Conservation (phyloP, 805 yeast genomes). For the Candida nitratophila region DNA sequence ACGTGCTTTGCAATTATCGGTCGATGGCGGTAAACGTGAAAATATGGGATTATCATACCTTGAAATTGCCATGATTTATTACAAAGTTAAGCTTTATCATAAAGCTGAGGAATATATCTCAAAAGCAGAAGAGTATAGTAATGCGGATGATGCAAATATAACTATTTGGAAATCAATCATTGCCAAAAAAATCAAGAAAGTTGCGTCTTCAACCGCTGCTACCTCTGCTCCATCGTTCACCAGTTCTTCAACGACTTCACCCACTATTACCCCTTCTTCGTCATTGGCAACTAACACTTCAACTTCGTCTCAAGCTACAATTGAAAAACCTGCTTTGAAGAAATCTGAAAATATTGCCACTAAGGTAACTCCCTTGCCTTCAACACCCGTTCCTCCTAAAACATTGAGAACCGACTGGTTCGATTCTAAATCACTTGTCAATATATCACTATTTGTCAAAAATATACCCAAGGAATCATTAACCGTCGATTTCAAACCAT, state of each 20-base stretch:
- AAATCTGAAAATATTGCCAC: too few relatives aligned
- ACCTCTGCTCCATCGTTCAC: too few relatives aligned
- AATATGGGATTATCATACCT: slow-evolving; percentile 43
- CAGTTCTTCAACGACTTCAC: too few relatives aligned
- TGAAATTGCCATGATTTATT: slow-evolving; percentile 41
- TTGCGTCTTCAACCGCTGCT: too few relatives aligned
- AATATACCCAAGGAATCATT: slow-evolving; percentile 46
- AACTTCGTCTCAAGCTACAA: too few relatives aligned
- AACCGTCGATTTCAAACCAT: slow-evolving; percentile 30
- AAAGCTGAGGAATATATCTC: slow-evolving; percentile 35
- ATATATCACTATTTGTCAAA: slow-evolving; percentile 66
- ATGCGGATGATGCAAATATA: slow-evolving; percentile 35
- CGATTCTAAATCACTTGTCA: slow-evolving; percentile 52
- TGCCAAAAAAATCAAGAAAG: slow-evolving; percentile 22
- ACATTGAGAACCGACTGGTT: slow-evolving; percentile 58
- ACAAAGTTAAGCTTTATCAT: slow-evolving; percentile 33
- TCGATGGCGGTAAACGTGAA: slow-evolving; percentile 35
- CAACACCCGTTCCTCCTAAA: too few relatives aligned
- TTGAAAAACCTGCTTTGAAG: too few relatives aligned
- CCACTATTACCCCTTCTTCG: too few relatives aligned
- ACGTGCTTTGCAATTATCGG: slow-evolving; percentile 24
- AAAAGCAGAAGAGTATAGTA: slow-evolving; percentile 32
- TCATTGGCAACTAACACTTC: too few relatives aligned
- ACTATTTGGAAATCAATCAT: slow-evolving; percentile 39
- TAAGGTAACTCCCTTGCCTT: too few relatives aligned